Base-by-base conservation (phyloP, 176 grass and related monocot genomes). In the Elaeis guineensis region DNA sequence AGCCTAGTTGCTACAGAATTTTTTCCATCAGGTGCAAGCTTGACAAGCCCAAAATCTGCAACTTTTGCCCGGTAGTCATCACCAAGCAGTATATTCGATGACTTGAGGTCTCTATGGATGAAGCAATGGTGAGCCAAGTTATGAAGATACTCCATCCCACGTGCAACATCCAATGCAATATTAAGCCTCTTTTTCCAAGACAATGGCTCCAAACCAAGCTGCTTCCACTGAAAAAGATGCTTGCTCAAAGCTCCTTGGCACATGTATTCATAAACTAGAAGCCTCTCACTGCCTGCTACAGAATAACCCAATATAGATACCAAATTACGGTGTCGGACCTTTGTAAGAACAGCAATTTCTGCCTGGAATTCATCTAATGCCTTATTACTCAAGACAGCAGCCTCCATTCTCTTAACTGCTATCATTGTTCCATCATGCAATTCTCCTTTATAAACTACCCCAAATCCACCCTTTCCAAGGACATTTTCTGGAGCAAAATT, bases 81-180 rank as follows among this genome's bases (percentile, higher is more conserved):
- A 0, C 93, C 93, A 2, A 98, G 74, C 12, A 98, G 85, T 72
- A 98, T 98, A 67, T 98, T 98, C 20, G 93, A 80, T 0, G 87
- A 85, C 59, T 98, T 98, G 24, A 98, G 85, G 83, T 98, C 93
- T 83, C 93, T 85, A 67, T 98, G 93, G 19, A 98, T 98, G 75
- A 89, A 98, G 50, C 71, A 84, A 6, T 92, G 93, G 20, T 85
- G 81, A 4, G 84, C 93, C 25, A 98, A 78, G 39, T 67, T 92
- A 81, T 98, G 93, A 50, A 98, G 75, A 50, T 98, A 98, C 19
- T 98, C 93, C 84, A 98, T 75, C 29, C 93, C 93, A 11, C 87
- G 84, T 18, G 93, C 93, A 19, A 98, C 84, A 59, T 98, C 93
- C 30, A 98, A 53, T 3, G 93, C 93, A 50, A 98, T 89, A 59